A percentile compares a stretch with the other conserved stretches of the same genome.
Evolutionary conservation across 352 stramenopile genomes (phyloP).

Genomic region (Phytophthora citricola): DNA sequence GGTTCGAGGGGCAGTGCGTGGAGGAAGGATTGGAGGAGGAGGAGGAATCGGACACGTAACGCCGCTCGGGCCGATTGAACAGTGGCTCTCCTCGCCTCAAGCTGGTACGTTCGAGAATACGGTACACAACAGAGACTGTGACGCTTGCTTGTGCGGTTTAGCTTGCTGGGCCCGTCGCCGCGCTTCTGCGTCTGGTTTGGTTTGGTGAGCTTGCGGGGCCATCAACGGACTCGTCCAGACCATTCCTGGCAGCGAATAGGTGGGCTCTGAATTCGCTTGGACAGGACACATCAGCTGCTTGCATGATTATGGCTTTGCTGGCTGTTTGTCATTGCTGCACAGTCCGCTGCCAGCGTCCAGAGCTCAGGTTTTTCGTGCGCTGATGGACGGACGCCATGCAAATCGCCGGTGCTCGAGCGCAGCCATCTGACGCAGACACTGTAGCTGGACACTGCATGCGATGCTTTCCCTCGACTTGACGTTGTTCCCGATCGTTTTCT

Average conservation of each 20-base stretch:
- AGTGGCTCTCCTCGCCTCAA: conserved; percentile 40
- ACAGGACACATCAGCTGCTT: conserved; percentile 43
- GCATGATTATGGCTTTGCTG: conserved; percentile 42
- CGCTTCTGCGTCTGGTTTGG: conserved; percentile 34
- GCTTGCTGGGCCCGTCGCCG: conserved; percentile 19
- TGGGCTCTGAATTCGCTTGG: conserved; percentile 29
- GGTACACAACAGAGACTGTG: conserved; percentile 14
- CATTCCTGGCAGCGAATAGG: conserved; percentile 32
- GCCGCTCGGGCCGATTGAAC: conserved; percentile 32
- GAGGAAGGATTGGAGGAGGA: conserved; percentile 1
- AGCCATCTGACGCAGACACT: conserved; percentile 33
- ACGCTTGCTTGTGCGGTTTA: conserved; percentile 2
- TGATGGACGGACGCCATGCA: conserved; percentile 21
- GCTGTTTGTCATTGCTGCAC: conserved; percentile 39
- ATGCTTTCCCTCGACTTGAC: conserved; percentile 36
- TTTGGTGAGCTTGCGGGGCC: conserved; percentile 18
- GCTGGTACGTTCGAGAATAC: conserved; percentile 44
- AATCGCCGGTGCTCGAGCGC: conserved; percentile 13
- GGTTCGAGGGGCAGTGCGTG: not conserved
- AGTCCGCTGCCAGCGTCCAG: conserved; percentile 21
- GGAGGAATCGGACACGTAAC: conserved; percentile 22
- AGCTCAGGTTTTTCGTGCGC: not conserved
- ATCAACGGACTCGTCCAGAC: conserved; percentile 44
- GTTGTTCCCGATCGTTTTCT: conserved; percentile 23
- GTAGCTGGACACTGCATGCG: conserved; percentile 32